Evolutionary conservation across 352 stramenopile species (phyloP), one percentile per base, ranked within the genome.

Genomic region (Pythium sp.): DNA sequence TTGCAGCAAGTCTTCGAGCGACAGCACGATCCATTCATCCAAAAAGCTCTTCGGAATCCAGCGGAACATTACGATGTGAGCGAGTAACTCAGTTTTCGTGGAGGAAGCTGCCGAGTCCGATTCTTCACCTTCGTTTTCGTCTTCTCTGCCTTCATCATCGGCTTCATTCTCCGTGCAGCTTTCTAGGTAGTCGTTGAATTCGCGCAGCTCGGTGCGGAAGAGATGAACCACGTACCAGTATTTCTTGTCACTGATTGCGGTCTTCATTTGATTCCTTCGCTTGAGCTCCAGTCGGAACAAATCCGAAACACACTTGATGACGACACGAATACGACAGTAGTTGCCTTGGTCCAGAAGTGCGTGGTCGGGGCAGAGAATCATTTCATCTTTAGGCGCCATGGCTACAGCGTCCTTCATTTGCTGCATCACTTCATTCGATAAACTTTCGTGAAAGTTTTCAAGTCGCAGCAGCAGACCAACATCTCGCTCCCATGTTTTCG

Each of bases 211-310:
- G 2, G 67, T 64, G 14, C 75, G 74, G 20, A 87, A 81, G 15
- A 72, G 59, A 55, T 84, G 72, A 54, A 89, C 71, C 5, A 91
- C 68, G 1, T 61, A 56, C 58, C 75, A 69, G 61, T 87, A 91
- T 57, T 78, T 82, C 57, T 89, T 91, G 22, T 87, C 78, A 15
- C 78, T 76, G 5, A 81, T 22, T 5, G 66, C 68, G 3, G 65
- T 60, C 3, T 57, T 73, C 0, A 80, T 70, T 22, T 78, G 71
- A 43, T 62, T 72, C 56, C 82, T 72, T 20, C 79, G 70, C 64
- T 83, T 80, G 38, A 66, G 68, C 62, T 91, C 82, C n/a, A 89
- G 68, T 1, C 78, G 76, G 62, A 76, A 91, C 32, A 91, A 64
- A 34, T 70, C 71, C 22, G 79, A 79, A 32, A 87, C 63, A 54